Base-by-base conservation (phyloP, 169 alveolate genomes). In the Babesia sp. region DNA sequence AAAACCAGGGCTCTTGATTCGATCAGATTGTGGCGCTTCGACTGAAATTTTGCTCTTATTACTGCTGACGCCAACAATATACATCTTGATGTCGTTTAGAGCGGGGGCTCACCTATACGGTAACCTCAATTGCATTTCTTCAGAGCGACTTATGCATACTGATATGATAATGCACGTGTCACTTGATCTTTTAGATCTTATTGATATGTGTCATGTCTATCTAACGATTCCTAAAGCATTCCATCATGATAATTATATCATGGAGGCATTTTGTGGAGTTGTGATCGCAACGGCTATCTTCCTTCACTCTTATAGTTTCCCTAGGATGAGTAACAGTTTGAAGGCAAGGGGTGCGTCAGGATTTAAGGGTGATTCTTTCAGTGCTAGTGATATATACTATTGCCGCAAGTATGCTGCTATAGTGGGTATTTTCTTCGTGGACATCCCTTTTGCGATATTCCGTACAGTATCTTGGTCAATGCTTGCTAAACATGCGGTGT, bases 151-250 rank as follows among this genome's bases (percentile, higher is more conserved):
- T 22, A 74, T 88, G 53, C 93, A 88, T 58, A 84, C 81, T 59
- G 87, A 88, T 55, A 55, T 88, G 88, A 75, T 84, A 31, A 63
- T 88, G 31, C 93, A 84, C 54, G 93, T 88, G 3, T 68, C 77
- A 4, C 57, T 88, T 31, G 93, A 88, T 48, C 66, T 80, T 14
- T 63, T 88, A 76, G 93, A 88, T 54, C 71, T 88, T 36, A 76
- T 88, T 29, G 93, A 88, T 54, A 57, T 72, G 55, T 71, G 71
- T 67, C 84, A 81, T 39, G 51, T 61, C 48, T 81, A 61, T 74
- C 31, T 61, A 8, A 64, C 48, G 68, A 74, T 61, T 24, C 51
- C 71, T 42, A 41, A 12, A 24, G 68, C 80, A 16, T 44, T 71
- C 12, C 20, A 8, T 6, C 50, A 64, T 63, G 56, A 34, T 45